These are phyloP conservation scores for Immersiella caudata DNA, from an alignment of 495 filamentous ascomycete species.

Conservation along the genomic window DNA sequence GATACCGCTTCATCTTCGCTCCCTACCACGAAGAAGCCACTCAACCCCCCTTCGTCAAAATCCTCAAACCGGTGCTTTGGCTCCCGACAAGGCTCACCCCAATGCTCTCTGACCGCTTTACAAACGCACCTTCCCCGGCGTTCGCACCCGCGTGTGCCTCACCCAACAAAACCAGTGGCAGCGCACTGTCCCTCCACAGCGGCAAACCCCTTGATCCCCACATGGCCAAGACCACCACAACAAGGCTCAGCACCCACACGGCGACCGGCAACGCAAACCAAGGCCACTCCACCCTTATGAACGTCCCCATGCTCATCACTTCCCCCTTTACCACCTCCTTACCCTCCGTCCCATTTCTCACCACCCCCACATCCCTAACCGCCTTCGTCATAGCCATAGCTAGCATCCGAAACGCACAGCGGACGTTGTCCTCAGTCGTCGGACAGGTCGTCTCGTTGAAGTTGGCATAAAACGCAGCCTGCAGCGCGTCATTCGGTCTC, in stretches of 20 bases:
- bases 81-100: not conserved
- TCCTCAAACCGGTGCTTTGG: not conserved
- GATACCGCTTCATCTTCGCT: too few relatives aligned
- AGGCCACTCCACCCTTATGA: not conserved
- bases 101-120: not conserved
- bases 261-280: conserved; percentile 3
- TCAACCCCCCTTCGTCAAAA: not conserved
- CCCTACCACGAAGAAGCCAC: too few relatives aligned
- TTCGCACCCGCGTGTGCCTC: not conserved
- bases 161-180: not conserved
- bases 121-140: not conserved
- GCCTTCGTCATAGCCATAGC: not conserved
- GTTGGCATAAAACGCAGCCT: conserved; percentile 13
- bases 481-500: not conserved
- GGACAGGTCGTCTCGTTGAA: conserved; percentile 13
- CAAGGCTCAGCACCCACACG: not conserved
- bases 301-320: not conserved
- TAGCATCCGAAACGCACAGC: conserved; percentile 7
- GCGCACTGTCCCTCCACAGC: conserved; percentile 4
- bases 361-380: not conserved
- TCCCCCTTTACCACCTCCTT: not conserved
- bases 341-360: not conserved
- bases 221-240: not conserved
- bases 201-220: not conserved
- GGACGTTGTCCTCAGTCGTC: conserved; percentile 10